phyloP scores from a whole-genome alignment of 1,139 yeast species.

The Debaryomyces udenii region DNA sequence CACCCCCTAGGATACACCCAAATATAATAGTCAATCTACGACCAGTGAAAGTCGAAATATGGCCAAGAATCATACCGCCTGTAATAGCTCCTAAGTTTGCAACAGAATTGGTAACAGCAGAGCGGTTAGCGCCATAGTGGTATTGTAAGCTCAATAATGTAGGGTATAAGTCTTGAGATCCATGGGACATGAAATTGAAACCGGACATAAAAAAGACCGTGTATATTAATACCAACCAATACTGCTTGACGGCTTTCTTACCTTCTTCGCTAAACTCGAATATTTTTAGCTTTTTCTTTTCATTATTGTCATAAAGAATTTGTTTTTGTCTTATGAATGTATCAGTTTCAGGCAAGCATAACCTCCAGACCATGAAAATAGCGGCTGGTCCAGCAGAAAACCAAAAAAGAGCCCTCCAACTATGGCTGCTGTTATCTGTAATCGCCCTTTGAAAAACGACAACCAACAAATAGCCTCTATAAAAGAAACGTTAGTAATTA shows the following conservation, averaged over 20 bases:
- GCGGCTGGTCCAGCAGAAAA: conserved; percentile 33
- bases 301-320: conserved; percentile 9
- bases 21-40: conserved; percentile 52
- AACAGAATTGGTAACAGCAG: conserved; percentile 68
- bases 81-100: conserved; percentile 71
- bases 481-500: no score
- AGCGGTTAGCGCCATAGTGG: conserved; percentile 48
- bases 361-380: conserved; percentile 24
- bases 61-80: conserved; percentile 69
- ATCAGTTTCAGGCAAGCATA: conserved; percentile 18
- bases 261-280: conserved; percentile 12
- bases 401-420: conserved; percentile 35
- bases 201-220: conserved; percentile 31
- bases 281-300: conserved; percentile 6
- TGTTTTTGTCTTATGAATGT: conserved; percentile 8
- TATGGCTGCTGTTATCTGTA: conserved; percentile 25
- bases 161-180: conserved; percentile 75
- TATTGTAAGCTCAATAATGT: conserved; percentile 61
- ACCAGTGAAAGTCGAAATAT: conserved; percentile 60
- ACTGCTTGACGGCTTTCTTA: conserved; percentile 20
- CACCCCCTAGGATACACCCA: conserved; percentile 63
- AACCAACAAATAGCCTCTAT: conserved; percentile 46
- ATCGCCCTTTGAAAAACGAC: conserved; percentile 46
- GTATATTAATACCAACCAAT: conserved; percentile 29
- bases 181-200: conserved; percentile 63